These are phyloP conservation scores for Pholiota microspora DNA, from an alignment of 768 basidiomycete species.

Conservation along the genomic window DNA sequence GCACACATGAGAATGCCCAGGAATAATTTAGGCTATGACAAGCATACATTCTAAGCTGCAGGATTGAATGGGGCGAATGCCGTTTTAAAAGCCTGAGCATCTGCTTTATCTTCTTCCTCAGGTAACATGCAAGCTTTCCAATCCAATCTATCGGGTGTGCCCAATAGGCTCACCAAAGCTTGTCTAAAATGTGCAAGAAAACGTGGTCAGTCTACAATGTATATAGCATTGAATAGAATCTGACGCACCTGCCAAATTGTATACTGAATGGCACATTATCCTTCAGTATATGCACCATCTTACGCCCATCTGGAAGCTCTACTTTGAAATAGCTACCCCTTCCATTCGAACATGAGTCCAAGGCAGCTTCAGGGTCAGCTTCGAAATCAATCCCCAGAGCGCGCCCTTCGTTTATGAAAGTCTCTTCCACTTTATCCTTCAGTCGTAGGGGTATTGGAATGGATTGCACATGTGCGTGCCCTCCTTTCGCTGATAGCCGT, in stretches of 20 bases:
- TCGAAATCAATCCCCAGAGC: conserved; percentile 73
- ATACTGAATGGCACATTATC: conserved; percentile 78
- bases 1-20: no score
- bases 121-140: conserved; percentile 88
- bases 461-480: conserved; percentile 92
- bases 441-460: conserved; percentile 72
- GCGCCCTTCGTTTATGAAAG: conserved; percentile 72
- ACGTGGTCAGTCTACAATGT: conserved; percentile 3
- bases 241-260: conserved; percentile 87
- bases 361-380: conserved; percentile 60
- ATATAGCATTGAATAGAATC: conserved; percentile 1
- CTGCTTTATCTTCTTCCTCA: conserved; percentile 83
- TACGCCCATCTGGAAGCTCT: conserved; percentile 82
- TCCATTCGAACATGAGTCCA: conserved; percentile 50
- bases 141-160: conserved; percentile 75
- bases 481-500: conserved; percentile 78
- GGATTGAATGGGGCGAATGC: conserved; percentile 80
- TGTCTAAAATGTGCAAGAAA: conserved; percentile 47
- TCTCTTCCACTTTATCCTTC: conserved; percentile 60
- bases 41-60: conserved; percentile 17
- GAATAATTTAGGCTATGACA: no score
- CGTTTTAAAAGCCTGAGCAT: conserved; percentile 80
- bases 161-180: conserved; percentile 76
- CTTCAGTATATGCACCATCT: conserved; percentile 83
- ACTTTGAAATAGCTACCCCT: conserved; percentile 85